A percentile compares a stretch with the other conserved stretches of the same genome.
Evolutionary conservation across 2,329 filamentous ascomycete species (phyloP).

Genomic region (Fusarium incarnatum): DNA sequence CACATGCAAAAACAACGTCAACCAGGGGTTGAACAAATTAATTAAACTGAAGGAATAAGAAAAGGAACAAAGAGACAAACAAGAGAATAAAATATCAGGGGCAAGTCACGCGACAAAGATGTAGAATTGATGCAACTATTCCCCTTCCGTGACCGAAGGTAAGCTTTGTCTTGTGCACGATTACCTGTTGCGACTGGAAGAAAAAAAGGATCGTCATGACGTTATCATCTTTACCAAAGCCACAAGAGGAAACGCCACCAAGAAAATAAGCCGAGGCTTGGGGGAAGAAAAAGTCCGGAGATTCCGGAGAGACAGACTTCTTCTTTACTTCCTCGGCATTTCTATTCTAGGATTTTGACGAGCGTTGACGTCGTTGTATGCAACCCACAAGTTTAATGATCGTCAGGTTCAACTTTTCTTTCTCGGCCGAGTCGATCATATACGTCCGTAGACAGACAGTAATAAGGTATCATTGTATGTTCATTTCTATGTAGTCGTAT

Average conservation of each 20-base stretch:
- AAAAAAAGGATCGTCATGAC: constrained; percentile 11
- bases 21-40: neutral
- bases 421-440: constrained; percentile 37
- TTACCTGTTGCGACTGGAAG: constrained; percentile 22
- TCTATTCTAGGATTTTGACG: neutral
- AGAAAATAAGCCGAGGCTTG: constrained; percentile 17
- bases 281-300: neutral
- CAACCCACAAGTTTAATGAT: constrained; percentile 10
- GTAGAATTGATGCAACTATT: constrained; percentile 23
- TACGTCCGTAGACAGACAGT: neutral
- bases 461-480: neutral
- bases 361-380: neutral
- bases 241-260: neutral
- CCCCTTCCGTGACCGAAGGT: constrained; percentile 42
- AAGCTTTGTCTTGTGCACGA: constrained; percentile 44
- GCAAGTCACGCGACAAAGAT: constrained; percentile 42
- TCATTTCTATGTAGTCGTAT: neutral
- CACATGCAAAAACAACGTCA: neutral
- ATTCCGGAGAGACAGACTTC: neutral
- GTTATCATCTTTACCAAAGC: constrained; percentile 18
- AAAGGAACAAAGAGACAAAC: neutral
- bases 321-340: constrained; percentile 6
- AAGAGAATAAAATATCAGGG: constrained; percentile 20
- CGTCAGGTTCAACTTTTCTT: constrained; percentile 6
- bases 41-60: neutral